Base-by-base conservation (phyloP, 2,329 filamentous ascomycete genomes). In the Didymella pinodella region DNA sequence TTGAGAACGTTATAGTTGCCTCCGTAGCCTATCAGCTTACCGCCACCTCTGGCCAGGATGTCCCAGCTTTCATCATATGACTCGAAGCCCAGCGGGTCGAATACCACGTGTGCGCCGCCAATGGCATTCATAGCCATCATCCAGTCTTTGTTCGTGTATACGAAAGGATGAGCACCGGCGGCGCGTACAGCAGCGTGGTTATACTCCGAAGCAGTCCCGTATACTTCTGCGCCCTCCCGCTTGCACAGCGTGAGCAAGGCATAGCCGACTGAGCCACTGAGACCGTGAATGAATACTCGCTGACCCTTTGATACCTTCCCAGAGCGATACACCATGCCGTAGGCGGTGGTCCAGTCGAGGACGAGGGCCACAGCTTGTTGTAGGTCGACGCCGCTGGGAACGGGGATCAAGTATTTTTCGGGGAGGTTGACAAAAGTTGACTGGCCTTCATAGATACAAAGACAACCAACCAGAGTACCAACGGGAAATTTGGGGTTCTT, bases 141-240 rank as follows among this genome's bases (percentile, higher is more conserved):
- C 83, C 82, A 84, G 45, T 78, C 65, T 68, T 84, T 84, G 67
- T 83, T 73, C 10, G 72, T 75, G 71, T 85, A 85, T 0, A 77
- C 77, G 51, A 83, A 84, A 0, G 81, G 81, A 0, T 64, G 73
- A 0, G 74, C 80, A 6, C 82, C 82, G 2, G 75, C 65, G 2
- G 70, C 65, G 0, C 73, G 71, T 0, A 84, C 73, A 2, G 66
- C 68, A 1, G 68, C 70, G 63, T 84, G 82, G 61, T 84, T 84
- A 12, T 79, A 73, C 60, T 70, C 69, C 0, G 79, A 80, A 0
- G 82, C 82, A 0, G 82, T 84, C 31, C 82, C 82, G 67, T 83
- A 84, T 16, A 84, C 77, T 18, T 75, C 72, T 22, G 82, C 82
- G 22, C 82, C 82, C 45, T 76, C 70, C 4, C 79, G 67, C 48